These are phyloP conservation scores for Pachysandra terminalis DNA, from an alignment of 164 flowering plant species.

Conservation along the genomic window DNA sequence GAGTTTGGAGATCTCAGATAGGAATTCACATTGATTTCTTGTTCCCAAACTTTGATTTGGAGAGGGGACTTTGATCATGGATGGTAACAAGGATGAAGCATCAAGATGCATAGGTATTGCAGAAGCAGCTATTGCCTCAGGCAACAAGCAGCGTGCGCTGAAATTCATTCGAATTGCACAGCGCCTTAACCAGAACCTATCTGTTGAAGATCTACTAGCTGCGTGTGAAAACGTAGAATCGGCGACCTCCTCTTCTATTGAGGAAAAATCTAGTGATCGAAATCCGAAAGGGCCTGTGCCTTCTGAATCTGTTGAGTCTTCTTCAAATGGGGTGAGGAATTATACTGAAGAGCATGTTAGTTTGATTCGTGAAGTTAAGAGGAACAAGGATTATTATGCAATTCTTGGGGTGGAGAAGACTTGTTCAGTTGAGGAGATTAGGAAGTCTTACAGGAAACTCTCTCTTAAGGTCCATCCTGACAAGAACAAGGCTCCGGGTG, in stretches of 20 bases:
- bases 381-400: conserved; percentile 67
- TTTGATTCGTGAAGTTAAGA: conserved; percentile 58
- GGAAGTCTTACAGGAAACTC: conserved; percentile 80
- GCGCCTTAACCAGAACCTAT: conserved; percentile 52
- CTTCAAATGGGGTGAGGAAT: conserved; percentile 39
- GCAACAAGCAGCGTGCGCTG: conserved; percentile 68
- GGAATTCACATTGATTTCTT: too few relatives aligned
- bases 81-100: conserved; percentile 95
- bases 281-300: conserved; percentile 15
- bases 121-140: conserved; percentile 66
- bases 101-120: conserved; percentile 66
- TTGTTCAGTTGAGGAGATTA: conserved; percentile 77
- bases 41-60: too few relatives aligned
- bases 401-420: conserved; percentile 78
- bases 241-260: conserved; percentile 15
- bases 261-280: conserved; percentile 17
- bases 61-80: conserved; percentile 38
- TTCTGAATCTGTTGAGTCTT: conserved; percentile 13
- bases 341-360: conserved; percentile 67
- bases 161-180: conserved; percentile 73
- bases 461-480: conserved; percentile 98
- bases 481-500: conserved; percentile 95
- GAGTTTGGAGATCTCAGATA: too few relatives aligned
- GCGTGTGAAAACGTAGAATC: conserved; percentile 54
- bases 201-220: conserved; percentile 53